Evolutionary conservation across 2,329 filamentous ascomycete species (phyloP), one percentile per base, ranked within the genome.

Genomic region (Myriosclerotinia curreyana): DNA sequence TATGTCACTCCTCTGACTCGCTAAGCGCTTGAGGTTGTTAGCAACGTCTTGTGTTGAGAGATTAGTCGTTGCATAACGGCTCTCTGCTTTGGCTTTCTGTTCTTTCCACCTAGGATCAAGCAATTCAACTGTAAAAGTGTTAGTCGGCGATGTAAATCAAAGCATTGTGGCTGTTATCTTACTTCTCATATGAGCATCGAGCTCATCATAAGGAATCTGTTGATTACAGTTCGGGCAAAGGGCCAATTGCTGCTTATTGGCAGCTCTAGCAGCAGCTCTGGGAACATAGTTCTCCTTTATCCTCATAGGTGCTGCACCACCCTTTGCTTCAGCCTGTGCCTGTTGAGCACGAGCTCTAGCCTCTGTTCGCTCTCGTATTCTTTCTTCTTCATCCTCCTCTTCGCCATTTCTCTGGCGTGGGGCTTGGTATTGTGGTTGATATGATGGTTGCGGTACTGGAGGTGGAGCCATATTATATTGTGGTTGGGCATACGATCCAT

Each of bases 41-140:
- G 92, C 93, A 53, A 96, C 92, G 71, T 98, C 94, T 42, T 84
- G 86, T 4, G 91, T 94, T 0, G 89, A 91, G 12, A 96, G 79
- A 71, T 96, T 97, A 12, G 92, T 96, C 0, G 90, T 93, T 1
- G 91, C 86, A 68, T 89, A 91, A 67, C 94, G 88, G 15, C 90
- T 86, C 53, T 96, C 92, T 20, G 91, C 87, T 75, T 96, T 96
- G 65, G 91, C 90, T 70, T 92, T 92, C 75, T 98, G 93, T 75
- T 97, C 93, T 75, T 96, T 96, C 93, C 94, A 98, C 65, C 90
- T 86, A 0, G 94, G 94, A 75, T 98, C 94, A 65, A 97, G 84
- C 54, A 97, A 83, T 77, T 98, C 94, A 74, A 98, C 82, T 83
- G 67, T 42, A 53, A 36, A 11, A 50, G 42, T 65, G 66, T 69